A percentile compares a stretch with the other conserved stretches of the same genome.
These are phyloP conservation scores for Microdochium paspali DNA, from an alignment of 2,329 filamentous ascomycete species.

Conservation along the genomic window DNA sequence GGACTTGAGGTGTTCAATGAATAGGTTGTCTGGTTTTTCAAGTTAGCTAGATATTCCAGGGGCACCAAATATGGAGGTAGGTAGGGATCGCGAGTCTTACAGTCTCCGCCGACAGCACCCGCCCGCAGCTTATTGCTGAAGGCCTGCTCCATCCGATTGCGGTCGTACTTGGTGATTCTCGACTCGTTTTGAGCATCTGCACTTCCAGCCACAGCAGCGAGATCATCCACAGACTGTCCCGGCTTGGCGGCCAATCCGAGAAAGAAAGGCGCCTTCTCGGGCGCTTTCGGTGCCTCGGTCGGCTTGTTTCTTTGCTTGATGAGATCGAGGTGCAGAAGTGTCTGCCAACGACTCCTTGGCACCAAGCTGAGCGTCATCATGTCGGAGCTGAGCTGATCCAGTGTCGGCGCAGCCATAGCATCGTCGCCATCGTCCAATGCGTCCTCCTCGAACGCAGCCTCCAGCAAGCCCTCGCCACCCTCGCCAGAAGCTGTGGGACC, in stretches of 20 bases:
- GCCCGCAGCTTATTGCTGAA: constrained; percentile 48
- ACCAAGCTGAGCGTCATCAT: constrained; percentile 86
- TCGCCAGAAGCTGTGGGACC: constrained; percentile 76
- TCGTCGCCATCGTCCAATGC: constrained; percentile 40
- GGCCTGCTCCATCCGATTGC: constrained; percentile 43
- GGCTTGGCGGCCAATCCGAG: constrained; percentile 26
- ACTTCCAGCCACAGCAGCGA: constrained; percentile 14
- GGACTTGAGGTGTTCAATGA: constrained; percentile 71
- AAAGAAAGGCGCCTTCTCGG: constrained; percentile 95
- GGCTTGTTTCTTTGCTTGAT: constrained; percentile 95
- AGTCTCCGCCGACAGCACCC: constrained; percentile 47
- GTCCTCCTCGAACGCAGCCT: constrained; percentile 60
- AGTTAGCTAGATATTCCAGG: no score
- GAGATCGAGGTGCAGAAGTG: constrained; percentile 79
- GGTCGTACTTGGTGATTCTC: constrained; percentile 60
- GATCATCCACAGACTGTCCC: constrained; percentile 10
- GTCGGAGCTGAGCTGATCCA: constrained; percentile 73
- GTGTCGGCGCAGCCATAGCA: constrained; percentile 39
- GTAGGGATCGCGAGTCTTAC: constrained; percentile 32
- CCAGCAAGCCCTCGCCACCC: constrained; percentile 64
- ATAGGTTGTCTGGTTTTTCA: constrained; percentile 55
- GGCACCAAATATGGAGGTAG: no score
- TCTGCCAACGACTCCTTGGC: constrained; percentile 89
- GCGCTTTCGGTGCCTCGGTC: constrained; percentile 79
- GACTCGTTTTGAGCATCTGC: constrained; percentile 30